A percentile compares a stretch with the other conserved stretches of the same genome.
phyloP scores from a whole-genome alignment of 2,329 filamentous ascomycete genomes.

The Ophiognomonia clavigignenti-juglandacearum region DNA sequence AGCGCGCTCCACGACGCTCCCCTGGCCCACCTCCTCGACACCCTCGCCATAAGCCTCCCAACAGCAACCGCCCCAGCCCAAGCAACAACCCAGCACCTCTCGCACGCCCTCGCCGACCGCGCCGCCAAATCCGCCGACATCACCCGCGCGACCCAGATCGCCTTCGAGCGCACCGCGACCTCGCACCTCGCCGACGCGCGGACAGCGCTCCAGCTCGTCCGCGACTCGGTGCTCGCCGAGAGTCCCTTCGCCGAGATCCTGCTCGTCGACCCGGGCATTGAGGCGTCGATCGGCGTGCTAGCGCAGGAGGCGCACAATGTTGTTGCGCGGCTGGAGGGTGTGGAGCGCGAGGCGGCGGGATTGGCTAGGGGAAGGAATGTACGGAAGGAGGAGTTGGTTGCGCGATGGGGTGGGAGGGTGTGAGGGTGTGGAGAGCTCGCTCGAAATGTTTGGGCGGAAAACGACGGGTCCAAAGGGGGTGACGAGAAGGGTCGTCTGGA shows the following conservation, averaged over 20 bases:
- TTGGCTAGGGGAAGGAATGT: conserved; percentile 34
- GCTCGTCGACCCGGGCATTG: conserved; percentile 49
- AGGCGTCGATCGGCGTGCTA: conserved; percentile 43
- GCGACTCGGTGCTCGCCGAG: conserved; percentile 49
- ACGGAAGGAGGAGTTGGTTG: conserved; percentile 44
- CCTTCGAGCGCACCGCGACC: conserved; percentile 40
- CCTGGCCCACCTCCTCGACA: conserved; percentile 43
- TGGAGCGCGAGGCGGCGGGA: conserved; percentile 29
- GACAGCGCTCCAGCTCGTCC: conserved; percentile 42
- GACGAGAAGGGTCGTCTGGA: neutral
- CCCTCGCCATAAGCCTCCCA: conserved; percentile 39
- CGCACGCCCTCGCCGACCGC: conserved; percentile 5
- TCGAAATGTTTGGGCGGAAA: neutral
- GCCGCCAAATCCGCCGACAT: conserved; percentile 29
- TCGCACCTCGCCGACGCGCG: conserved; percentile 42
- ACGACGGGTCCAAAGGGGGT: neutral
- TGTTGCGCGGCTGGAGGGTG: conserved; percentile 30
- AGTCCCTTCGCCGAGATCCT: conserved; percentile 42
- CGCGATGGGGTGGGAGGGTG: conserved; percentile 31
- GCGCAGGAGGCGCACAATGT: conserved; percentile 39
- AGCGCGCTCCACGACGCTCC: conserved; percentile 31
- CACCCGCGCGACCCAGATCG: conserved; percentile 40
- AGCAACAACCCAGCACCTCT: neutral
- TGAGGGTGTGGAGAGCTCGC: neutral
- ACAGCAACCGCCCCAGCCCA: conserved; percentile 28